Evolutionary conservation across 2,329 filamentous ascomycete genomes (phyloP).

Genomic region (Endothia cerciana): DNA sequence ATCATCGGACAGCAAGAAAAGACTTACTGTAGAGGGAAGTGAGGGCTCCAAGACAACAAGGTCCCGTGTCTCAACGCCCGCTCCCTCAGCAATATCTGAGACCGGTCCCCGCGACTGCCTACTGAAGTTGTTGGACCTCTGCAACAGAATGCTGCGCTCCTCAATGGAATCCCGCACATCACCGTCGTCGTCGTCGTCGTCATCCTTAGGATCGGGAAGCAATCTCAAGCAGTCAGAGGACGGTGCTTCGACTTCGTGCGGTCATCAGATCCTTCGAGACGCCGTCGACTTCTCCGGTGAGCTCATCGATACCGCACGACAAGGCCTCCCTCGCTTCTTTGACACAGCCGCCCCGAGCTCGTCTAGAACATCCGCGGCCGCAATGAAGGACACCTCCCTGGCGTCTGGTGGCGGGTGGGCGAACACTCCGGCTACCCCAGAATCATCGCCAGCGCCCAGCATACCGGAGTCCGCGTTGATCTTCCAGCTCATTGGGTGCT

Average conservation of each 20-base stretch:
- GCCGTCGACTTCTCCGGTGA: slow-evolving; percentile 1
- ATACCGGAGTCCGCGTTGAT: slow-evolving; percentile 3
- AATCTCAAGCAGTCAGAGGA: neutral
- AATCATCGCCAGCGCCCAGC: neutral
- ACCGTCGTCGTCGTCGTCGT: neutral
- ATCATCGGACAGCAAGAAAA: neutral
- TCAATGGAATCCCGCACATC: neutral
- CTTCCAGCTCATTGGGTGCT: slow-evolving; percentile 5
- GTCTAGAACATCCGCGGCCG: neutral
- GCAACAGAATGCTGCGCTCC: slow-evolving; percentile 1
- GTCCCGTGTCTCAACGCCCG: neutral
- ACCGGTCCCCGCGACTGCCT: neutral
- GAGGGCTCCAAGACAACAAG: neutral
- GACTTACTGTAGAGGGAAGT: neutral
- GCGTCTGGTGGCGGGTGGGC: neutral
- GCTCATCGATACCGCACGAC: slow-evolving; percentile 3
- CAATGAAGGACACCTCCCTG: neutral
- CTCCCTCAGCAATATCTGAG: neutral
- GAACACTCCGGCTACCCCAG: neutral
- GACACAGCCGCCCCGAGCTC: neutral
- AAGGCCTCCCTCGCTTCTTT: slow-evolving; percentile 3
- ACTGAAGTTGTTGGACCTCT: neutral
- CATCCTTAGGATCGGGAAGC: neutral
- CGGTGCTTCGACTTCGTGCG: neutral
- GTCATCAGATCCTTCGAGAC: neutral